Evolutionary conservation across 2,329 filamentous ascomycete species (phyloP).

Genomic region (Aspergillus aculeatinus): DNA sequence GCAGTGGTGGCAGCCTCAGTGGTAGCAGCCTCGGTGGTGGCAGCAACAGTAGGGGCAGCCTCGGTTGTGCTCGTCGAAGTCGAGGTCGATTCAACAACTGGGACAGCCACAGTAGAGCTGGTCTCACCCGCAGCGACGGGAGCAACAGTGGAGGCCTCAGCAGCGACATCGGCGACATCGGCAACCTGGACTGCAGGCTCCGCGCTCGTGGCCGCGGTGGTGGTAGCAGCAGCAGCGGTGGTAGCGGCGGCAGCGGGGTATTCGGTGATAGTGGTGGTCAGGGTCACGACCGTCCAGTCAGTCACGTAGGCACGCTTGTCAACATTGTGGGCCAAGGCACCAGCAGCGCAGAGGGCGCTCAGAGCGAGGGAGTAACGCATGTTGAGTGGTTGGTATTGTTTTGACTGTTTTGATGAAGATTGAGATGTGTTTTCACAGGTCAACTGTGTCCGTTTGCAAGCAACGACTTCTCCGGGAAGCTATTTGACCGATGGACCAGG

Average conservation of each 20-base stretch:
- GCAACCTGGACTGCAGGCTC: not conserved
- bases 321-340: conserved; percentile 33
- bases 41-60: not conserved
- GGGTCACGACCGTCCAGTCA: conserved; percentile 37
- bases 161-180: not conserved
- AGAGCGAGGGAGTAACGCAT: conserved; percentile 40
- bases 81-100: conserved; percentile 2
- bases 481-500: conserved; percentile 15
- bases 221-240: not conserved
- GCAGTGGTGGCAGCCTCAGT: not conserved
- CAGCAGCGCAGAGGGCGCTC: conserved; percentile 37
- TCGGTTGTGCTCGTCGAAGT: not conserved
- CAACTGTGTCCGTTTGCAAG: conserved; percentile 28
- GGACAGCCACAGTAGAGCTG: not conserved
- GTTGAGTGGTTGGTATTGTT: conserved; percentile 9
- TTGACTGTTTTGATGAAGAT: conserved; percentile 10
- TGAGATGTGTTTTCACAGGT: conserved; percentile 28
- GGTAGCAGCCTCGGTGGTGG: not conserved
- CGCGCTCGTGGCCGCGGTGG: not conserved
- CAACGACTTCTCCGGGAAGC: conserved; percentile 41
- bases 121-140: not conserved
- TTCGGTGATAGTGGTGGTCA: conserved; percentile 37
- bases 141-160: conserved; percentile 2
- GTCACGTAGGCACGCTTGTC: conserved; percentile 35
- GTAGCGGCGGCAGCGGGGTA: conserved; percentile 6